Evolutionary conservation across 2,329 filamentous ascomycete species (phyloP).

Genomic region (Fusarium sp.): DNA sequence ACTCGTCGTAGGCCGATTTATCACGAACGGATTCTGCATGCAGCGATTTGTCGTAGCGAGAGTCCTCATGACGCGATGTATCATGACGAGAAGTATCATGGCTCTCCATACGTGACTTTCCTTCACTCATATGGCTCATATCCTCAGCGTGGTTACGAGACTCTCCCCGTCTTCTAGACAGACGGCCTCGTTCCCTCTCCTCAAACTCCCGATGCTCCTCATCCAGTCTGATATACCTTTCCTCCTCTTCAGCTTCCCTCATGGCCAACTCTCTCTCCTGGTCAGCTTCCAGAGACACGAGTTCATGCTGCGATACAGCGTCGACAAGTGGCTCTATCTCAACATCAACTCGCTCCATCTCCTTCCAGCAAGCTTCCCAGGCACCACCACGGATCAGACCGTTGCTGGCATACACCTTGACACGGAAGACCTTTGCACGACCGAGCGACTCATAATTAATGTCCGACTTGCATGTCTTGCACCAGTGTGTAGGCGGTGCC

Average conservation of each 20-base stretch:
- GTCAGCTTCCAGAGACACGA: constrained; percentile 64
- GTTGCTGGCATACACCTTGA: constrained; percentile 95
- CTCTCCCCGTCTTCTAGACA: constrained; percentile 24
- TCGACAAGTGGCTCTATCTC: constrained; percentile 83
- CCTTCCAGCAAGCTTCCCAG: constrained; percentile 93
- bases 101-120: constrained; percentile 11
- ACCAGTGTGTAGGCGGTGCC: constrained; percentile 61
- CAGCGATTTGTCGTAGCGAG: constrained; percentile 2
- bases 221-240: constrained; percentile 42
- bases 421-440: constrained; percentile 69
- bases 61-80: constrained; percentile 5
- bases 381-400: constrained; percentile 91
- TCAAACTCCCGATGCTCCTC: constrained; percentile 41
- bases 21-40: constrained; percentile 15
- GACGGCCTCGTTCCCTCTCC: constrained; percentile 40
- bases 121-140: constrained; percentile 12
- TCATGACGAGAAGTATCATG: not conserved
- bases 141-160: constrained; percentile 9
- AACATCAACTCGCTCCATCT: constrained; percentile 98
- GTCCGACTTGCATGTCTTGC: constrained; percentile 62
- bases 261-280: constrained; percentile 53
- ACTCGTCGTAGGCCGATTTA: constrained; percentile 4
- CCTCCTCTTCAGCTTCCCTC: constrained; percentile 50
- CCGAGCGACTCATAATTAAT: constrained; percentile 65
- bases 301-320: constrained; percentile 63